A percentile compares a stretch with the other conserved stretches of the same genome.
Evolutionary conservation across 176 grass and related monocot species (phyloP).

Genomic region (Musa beccarii): DNA sequence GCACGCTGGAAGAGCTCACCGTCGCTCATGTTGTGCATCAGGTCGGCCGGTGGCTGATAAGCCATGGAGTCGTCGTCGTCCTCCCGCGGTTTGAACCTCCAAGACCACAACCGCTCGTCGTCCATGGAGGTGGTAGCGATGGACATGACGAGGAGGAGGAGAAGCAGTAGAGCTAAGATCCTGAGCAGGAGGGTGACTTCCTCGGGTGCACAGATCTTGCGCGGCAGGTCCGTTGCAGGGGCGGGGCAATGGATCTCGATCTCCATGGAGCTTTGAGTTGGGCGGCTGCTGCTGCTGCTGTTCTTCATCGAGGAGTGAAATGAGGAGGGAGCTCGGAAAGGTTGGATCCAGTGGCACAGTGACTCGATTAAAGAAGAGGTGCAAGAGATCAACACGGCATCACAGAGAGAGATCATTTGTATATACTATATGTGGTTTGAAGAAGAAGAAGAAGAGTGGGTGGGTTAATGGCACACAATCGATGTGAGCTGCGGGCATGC

Average conservation of each 20-base stretch:
- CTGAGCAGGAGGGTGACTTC: not conserved
- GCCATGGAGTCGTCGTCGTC: not conserved
- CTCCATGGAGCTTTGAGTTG: not conserved
- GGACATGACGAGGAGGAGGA: not conserved
- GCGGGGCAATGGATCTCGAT: not conserved
- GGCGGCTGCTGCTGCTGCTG: not conserved
- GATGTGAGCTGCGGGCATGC: too few relatives aligned
- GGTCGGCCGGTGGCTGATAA: not conserved
- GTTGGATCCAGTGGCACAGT: too few relatives aligned
- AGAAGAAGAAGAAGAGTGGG: too few relatives aligned
- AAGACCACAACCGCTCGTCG: not conserved
- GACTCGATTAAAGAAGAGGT: too few relatives aligned
- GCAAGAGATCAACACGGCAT: too few relatives aligned
- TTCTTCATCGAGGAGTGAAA: not conserved
- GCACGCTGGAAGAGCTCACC: constrained; percentile 1
- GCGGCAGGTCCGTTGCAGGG: not conserved
- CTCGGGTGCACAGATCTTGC: not conserved
- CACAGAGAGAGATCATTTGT: too few relatives aligned
- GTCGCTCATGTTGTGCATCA: constrained; percentile 18
- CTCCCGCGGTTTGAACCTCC: not conserved
- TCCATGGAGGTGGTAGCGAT: not conserved
- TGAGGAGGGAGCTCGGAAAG: not conserved
- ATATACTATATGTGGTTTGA: too few relatives aligned
- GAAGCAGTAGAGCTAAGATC: not conserved
- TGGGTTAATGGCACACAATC: too few relatives aligned